A percentile compares a stretch with the other conserved stretches of the same genome.
Conservation (phyloP, 2,329 filamentous ascomycete species). For the Colletotrichum sublineola region DNA sequence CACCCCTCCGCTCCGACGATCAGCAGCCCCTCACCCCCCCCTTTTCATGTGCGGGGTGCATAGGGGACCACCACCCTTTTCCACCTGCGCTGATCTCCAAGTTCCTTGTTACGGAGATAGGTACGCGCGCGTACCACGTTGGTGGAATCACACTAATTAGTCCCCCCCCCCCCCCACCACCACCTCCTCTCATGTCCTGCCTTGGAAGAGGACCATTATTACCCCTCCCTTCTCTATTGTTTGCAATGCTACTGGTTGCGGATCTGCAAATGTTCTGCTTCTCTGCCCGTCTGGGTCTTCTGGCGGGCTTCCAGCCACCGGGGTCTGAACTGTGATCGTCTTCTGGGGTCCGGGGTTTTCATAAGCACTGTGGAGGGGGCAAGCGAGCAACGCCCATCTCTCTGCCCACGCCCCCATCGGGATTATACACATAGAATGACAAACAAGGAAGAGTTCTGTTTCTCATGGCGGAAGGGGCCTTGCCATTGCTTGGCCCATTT, state of each 20-base stretch:
- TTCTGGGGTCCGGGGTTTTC: constrained; percentile 3
- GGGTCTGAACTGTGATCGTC: not conserved
- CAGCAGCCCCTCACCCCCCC: no score
- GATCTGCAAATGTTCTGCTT: not conserved
- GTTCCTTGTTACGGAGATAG: not conserved
- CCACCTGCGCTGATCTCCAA: constrained; percentile 7
- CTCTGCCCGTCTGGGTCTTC: not conserved
- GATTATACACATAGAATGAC: not conserved
- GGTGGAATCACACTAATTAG: not conserved
- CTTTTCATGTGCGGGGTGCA: constrained; percentile 21
- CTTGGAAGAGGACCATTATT: not conserved
- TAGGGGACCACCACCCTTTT: constrained; percentile 7
- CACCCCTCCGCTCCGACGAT: no score
- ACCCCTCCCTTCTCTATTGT: not conserved
- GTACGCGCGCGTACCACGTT: constrained; percentile 22
- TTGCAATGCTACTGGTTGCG: no score
- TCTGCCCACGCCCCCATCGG: not conserved
- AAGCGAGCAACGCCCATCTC: not conserved
- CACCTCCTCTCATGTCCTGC: not conserved
- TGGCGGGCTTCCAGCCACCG: not conserved
- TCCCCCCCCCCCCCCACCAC: no score
- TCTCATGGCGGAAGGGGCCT: no score
- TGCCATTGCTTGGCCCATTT: no score
- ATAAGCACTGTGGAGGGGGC: no score
- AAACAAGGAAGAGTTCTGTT: no score